Base-by-base conservation (phyloP, 345 rosid species). In the Capsella bursapastoris region DNA sequence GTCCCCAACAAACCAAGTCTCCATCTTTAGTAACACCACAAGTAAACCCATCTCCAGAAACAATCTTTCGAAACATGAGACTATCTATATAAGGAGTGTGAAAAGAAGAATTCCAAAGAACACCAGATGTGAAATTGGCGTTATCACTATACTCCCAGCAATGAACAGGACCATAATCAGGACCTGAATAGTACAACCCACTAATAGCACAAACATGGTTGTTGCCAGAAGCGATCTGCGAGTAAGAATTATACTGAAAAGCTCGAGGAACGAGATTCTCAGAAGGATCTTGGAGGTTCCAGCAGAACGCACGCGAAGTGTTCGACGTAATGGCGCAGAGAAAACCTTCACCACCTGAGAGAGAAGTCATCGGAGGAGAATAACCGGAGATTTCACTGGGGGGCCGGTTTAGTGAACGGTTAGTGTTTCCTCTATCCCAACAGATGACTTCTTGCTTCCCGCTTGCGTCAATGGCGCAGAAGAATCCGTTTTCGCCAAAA, bases 21-120 rank as follows among this genome's bases (percentile, higher is more conserved):
- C 75, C 87, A 32, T 83, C 97, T 75, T 88, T 84, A 64, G 87
- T 85, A 59, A 81, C 74, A 38, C 98, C 98, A 81, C 98, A 94
- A 79, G 90, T 87, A 83, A 88, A 91, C 5, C 93, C 97, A 52
- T 90, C 97, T 32, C 99, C 99, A 57, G 93, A 84, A n/a, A 89
- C 97, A 63, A 95, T 79, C 69, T 72, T 81, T 22, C 79, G 83
- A 68, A 92, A 86, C 40, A 84, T 81, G 66, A 83, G 84, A 70
- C 64, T 87, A 57, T 80, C 72, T 34, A 86, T 73, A 28, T 83
- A 78, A 70, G 86, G 82, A 66, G 80, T 84, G 73, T 67, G 82
- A 72, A 86, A 83, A 18, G 68, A 58, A 12, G 78, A 70, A 13
- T 81, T 84, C 66, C 78, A 78, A 3, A 70, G 68, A 70, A 76